phyloP scores from a whole-genome alignment of 768 basidiomycete species.

The Coprinellus aureogranulatus region DNA sequence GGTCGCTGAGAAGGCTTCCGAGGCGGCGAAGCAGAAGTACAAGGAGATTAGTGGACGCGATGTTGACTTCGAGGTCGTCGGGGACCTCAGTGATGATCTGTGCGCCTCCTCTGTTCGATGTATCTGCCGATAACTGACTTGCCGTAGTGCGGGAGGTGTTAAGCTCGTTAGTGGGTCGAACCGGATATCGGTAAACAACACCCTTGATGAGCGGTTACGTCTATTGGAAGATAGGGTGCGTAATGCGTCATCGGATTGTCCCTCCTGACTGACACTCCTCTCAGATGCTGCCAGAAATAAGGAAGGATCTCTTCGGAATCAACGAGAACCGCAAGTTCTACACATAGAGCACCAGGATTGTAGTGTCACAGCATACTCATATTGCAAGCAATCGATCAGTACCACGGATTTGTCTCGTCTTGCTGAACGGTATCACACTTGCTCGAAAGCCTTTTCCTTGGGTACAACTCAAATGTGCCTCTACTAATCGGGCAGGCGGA shows the following conservation, averaged over 20 bases:
- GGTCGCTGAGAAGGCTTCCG: slow-evolving; percentile 60
- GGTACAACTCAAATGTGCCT: no score
- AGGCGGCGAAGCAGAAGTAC: slow-evolving; percentile 63
- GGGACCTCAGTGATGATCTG: slow-evolving; percentile 65
- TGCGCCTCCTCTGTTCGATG: slow-evolving; percentile 30
- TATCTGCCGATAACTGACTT: not conserved
- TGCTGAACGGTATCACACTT: no score
- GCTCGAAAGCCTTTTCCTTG: no score
- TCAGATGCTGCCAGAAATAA: slow-evolving; percentile 95
- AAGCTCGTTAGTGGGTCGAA: slow-evolving; percentile 67
- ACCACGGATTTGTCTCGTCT: no score
- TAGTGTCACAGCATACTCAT: no score
- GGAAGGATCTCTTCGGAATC: slow-evolving; percentile 81
- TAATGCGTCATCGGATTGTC: no score
- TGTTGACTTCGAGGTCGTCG: slow-evolving; percentile 58
- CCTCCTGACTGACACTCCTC: not conserved
- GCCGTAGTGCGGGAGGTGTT: slow-evolving; percentile 79
- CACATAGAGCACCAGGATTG: slow-evolving; percentile 36
- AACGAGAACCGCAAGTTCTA: slow-evolving; percentile 94
- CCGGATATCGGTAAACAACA: slow-evolving; percentile 91
- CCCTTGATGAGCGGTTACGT: slow-evolving; percentile 85
- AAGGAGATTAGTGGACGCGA: slow-evolving; percentile 74
- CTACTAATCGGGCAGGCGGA: no score
- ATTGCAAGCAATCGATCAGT: no score
- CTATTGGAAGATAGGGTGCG: slow-evolving; percentile 86